These are phyloP conservation scores for Scheffersomyces titani DNA, from an alignment of 1,139 yeast genomes.

Conservation along the genomic window DNA sequence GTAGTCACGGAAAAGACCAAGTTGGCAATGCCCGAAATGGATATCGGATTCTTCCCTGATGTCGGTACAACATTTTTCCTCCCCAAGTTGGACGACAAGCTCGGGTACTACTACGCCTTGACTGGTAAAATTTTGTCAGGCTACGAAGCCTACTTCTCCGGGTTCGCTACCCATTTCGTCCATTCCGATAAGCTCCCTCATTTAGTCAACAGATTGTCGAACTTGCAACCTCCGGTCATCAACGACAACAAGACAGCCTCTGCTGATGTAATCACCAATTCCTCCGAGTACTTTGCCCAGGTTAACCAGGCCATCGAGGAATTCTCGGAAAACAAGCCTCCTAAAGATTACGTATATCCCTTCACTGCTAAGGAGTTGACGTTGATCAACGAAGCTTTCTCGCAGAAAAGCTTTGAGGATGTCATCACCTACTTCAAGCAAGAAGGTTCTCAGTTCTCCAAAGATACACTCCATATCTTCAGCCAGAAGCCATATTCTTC, in stretches of 20 bases:
- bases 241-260: conserved; percentile 27
- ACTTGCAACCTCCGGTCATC: conserved; percentile 46
- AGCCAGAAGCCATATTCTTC: conserved; percentile 73
- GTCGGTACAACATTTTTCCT: conserved; percentile 92
- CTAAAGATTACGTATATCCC: conserved; percentile 62
- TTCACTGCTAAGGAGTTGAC: conserved; percentile 57
- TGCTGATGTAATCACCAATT: conserved; percentile 25
- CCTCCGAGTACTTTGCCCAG: conserved; percentile 51
- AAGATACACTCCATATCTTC: conserved; percentile 55
- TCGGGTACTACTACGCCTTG: conserved; percentile 84
- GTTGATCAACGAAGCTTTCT: conserved; percentile 70
- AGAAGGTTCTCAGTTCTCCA: conserved; percentile 70
- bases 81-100: conserved; percentile 76
- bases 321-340: conserved; percentile 66
- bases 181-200: conserved; percentile 63
- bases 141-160: conserved; percentile 75
- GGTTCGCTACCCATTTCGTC: conserved; percentile 89
- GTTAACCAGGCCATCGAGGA: conserved; percentile 78
- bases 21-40: conserved; percentile 98
- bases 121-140: conserved; percentile 83
- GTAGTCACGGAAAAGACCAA: conserved; percentile 86
- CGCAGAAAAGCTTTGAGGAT: conserved; percentile 57
- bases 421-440: conserved; percentile 57
- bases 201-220: conserved; percentile 64
- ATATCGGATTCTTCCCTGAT: conserved; percentile 95